Evolutionary conservation across 176 grass and related monocot species (phyloP), one percentile per base, ranked within the genome.

Genomic region (Paspalum vaginatum): DNA sequence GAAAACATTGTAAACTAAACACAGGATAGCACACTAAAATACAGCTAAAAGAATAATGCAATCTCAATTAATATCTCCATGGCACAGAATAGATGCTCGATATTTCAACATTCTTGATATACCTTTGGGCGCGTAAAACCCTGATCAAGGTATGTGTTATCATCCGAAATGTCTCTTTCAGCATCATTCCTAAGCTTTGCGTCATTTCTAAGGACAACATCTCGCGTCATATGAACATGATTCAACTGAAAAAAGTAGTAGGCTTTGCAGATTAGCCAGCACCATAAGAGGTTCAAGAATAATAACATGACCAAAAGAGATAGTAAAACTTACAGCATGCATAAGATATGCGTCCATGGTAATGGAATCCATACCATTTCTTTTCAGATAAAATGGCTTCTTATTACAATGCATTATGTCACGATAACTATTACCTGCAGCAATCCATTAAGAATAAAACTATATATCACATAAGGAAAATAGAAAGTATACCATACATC

Each of bases 51-150:
- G 57, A 32, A 32, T 50, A 70, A 25, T 65, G 57, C 20, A 49
- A 80, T 25, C 45, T 67, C 21, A 74, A 47, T 44, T 32, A 66
- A 67, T 58, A 16, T 61, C 20, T 42, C 32, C 46, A 76, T 48
- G 52, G n/a, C 40, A 53, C 4, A 57, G 25, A 79, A 65, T 25
- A 61, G 18, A 70, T 59, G 17, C 61, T 59, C 64, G 14, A 40
- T 70, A 77, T 40, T 47, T 45, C 59, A 78, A n/a, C 25, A 74
- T 62, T 70, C 9, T 54, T 76, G 32, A 74, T 65, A 63, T 91
- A 98, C 95, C 95, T 98, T 98, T 24, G 95, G 92, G 47, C 95
- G 92, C 27, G 95, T 98, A 84, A 98, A 98, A 85, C 95, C 95
- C 83, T 94, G 95, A 87, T 98, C 95, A 60, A 94, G 79, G 60